A percentile compares a stretch with the other conserved stretches of the same genome.
Conservation (phyloP, 208 protist species). For the Phytomonas sp. region DNA sequence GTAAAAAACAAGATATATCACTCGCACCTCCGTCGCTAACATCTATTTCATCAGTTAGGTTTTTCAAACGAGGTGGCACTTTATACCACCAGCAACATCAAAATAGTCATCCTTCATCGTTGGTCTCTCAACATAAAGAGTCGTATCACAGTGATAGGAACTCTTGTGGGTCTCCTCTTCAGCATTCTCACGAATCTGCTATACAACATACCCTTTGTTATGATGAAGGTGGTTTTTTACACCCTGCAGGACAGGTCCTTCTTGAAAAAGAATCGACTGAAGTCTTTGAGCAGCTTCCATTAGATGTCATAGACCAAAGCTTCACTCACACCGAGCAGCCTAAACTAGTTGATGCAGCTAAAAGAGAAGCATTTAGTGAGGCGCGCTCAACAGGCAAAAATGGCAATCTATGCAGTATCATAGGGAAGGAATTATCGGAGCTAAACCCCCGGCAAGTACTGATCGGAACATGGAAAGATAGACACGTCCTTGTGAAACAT, state of each 20-base stretch:
- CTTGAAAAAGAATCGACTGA: too few species aligned
- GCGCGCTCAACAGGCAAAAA: too few species aligned
- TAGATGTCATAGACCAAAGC: too few species aligned
- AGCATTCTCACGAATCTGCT: background rate
- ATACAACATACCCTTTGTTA: too few species aligned
- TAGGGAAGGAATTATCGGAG: background rate
- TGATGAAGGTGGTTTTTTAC: too few species aligned
- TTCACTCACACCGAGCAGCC: too few species aligned
- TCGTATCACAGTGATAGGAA: background rate
- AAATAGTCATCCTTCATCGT: constrained; percentile 1
- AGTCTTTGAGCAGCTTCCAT: too few species aligned
- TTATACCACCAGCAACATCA: constrained; percentile 11
- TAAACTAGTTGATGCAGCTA: too few species aligned
- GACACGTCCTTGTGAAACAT: constrained; percentile 24
- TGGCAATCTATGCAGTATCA: background rate
- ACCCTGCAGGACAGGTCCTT: too few species aligned
- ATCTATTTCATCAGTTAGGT: constrained; percentile 32
- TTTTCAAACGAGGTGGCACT: constrained; percentile 37
- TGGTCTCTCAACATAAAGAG: background rate
- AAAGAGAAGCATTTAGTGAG: too few species aligned
- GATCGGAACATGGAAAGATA: background rate
- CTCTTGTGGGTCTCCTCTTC: background rate
- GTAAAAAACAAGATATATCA: constrained; percentile 13
- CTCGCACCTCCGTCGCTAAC: constrained; percentile 18
- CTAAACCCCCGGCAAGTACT: background rate